Base-by-base conservation (phyloP, 805 yeast genomes). In the Cyberlindnera samutprakarnensis region DNA sequence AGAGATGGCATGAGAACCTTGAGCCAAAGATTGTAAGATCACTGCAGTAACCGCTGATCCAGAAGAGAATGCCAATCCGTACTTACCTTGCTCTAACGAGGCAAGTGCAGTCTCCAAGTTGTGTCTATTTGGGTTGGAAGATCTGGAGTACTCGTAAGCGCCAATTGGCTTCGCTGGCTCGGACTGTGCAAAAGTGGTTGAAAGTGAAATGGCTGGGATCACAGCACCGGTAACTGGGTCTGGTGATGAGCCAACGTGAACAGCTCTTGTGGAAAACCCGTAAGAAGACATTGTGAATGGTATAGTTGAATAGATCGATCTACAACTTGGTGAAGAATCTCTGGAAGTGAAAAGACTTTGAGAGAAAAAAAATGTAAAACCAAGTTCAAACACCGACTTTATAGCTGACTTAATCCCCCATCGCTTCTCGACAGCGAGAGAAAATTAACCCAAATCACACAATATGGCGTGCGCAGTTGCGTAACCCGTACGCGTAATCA, bases 21-120 rank as follows among this genome's bases (percentile, higher is more conserved):
- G 70, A 27, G 82, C 77, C 48, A 85, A 63, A 20, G 81, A 69
- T 59, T 84, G 94, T 49, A 83, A 62, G 27, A 84, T 66, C 45
- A 78, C 69, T 17, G 92, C 84, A 27, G 94, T 83, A 39, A 85
- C 69, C 30, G 94, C 94, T 31, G 87, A 78, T 32, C 95, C 95
- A n/a, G 94, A 81, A 23, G 82, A 61, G 55, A 82, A 78, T 13
- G 90, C 94, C 38, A 84, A 58, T 18, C 82, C 88, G 55, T 73
- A 68, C 54, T 75, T 72, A 43, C 78, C 95, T 37, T 73, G 70
- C 59, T 84, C 95, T 37, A 84, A 66, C 13, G 85, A 66, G 33
- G 94, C 94, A 33, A 84, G 71, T 8, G 84, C 90, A 32, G 61
- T 63, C 61, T 85, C 95, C 41, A 84, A 77, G 54, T 75, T 77